phyloP scores from a whole-genome alignment of 768 basidiomycete genomes.

The Ephemerocybe angulata region DNA sequence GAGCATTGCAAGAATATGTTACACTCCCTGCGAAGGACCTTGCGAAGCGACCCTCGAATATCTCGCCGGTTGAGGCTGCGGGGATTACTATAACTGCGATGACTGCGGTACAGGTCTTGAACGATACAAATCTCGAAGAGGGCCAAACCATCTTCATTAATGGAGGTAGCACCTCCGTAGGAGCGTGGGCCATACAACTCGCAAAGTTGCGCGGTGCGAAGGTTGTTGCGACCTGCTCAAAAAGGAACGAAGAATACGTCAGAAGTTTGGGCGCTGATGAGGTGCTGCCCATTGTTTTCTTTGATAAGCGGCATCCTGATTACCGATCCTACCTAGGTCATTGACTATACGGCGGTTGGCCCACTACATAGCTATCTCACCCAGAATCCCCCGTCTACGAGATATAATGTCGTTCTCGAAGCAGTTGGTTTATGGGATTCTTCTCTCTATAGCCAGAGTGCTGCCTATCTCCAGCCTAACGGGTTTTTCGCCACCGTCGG shows the following conservation, averaged over 20 bases:
- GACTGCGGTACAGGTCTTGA: conserved; percentile 57
- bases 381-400: no score
- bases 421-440: no score
- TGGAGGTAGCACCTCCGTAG: conserved; percentile 67
- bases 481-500: no score
- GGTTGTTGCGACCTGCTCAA: conserved; percentile 59
- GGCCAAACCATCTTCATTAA: conserved; percentile 65
- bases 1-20: conserved; percentile 57
- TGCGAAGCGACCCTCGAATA: conserved; percentile 41
- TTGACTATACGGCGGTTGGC: no score
- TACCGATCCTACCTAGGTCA: no score
- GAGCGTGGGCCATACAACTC: conserved; percentile 65
- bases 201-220: conserved; percentile 61
- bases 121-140: conserved; percentile 43
- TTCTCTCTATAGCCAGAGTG: no score
- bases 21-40: conserved; percentile 39
- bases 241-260: conserved; percentile 56
- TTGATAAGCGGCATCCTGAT: no score
- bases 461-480: no score
- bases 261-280: conserved; percentile 62
- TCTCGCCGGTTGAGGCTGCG: conserved; percentile 56
- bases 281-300: no score
- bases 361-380: no score
- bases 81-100: conserved; percentile 55
- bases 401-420: no score